These are phyloP conservation scores for Lactifluus rugatus DNA, from an alignment of 768 basidiomycete genomes.

Conservation along the genomic window DNA sequence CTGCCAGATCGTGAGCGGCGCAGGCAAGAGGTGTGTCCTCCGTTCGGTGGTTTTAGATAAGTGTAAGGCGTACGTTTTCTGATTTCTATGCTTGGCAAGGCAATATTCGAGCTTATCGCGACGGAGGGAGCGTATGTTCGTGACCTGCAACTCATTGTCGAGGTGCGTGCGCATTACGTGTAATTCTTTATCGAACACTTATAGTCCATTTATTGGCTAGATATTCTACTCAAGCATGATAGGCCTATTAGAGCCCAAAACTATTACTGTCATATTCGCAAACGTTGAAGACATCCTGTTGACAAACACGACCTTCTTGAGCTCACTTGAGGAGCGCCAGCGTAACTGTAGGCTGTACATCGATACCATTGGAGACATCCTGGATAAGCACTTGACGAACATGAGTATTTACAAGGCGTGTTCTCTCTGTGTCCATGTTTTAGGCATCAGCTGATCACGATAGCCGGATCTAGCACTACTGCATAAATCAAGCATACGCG, in stretches of 20 bases:
- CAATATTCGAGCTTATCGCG: conserved; percentile 89
- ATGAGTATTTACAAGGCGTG: conserved; percentile 75
- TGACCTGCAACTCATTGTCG: conserved; percentile 84
- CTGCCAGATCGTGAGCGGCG: conserved; percentile 72
- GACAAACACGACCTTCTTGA: conserved; percentile 80
- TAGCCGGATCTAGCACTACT: conserved; percentile 54
- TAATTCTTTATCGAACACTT: neutral
- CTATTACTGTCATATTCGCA: conserved; percentile 75
- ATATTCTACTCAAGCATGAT: conserved; percentile 80
- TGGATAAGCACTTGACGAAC: conserved; percentile 62
- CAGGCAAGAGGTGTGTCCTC: conserved; percentile 64
- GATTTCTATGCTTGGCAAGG: conserved; percentile 31
- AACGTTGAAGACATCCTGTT: conserved; percentile 91
- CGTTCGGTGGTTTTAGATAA: neutral
- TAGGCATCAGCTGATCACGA: neutral
- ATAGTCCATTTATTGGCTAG: conserved; percentile 29
- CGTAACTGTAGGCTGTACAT: conserved; percentile 87
- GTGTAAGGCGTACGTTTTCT: neutral
- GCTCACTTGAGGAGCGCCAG: conserved; percentile 84
- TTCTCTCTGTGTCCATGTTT: conserved; percentile 2
- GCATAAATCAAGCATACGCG: conserved; percentile 76
- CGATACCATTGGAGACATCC: conserved; percentile 78
- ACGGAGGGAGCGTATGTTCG: conserved; percentile 89
- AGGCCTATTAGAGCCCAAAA: conserved; percentile 60
- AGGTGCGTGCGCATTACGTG: conserved; percentile 38